Base-by-base conservation (phyloP, 257 asterid genomes). In the Coffea canephora region DNA sequence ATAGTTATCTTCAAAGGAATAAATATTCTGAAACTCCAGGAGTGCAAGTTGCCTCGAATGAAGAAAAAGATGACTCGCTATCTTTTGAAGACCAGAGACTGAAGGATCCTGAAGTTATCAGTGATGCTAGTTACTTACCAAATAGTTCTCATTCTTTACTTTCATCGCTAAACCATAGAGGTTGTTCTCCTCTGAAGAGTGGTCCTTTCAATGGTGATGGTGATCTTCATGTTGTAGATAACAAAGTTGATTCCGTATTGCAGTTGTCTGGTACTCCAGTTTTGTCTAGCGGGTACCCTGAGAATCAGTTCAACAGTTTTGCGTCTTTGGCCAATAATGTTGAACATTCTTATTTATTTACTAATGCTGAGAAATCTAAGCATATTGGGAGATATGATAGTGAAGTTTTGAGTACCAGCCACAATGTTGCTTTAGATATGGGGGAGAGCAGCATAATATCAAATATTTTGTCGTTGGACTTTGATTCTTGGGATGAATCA, bases 401-500 rank as follows among this genome's bases (percentile, higher is more conserved):
- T 74, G 92, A 84, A 86, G 75, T 77, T 66, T 79, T 88, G 59
- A 74, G 81, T 79, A 85, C 75, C 23, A 79, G 80, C 48, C 71
- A n/a, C 54, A 77, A 81, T 50, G 76, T 74, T 80, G 77, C 85
- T 52, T 71, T 57, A 77, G 88, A 87, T 82, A 79, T 77, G 57
- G 99, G 97, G 82, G 98, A 96, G 90, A 92, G 87, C 89, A 89
- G 95, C 90, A 87, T 94, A 85, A 92, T 93, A 86, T 90, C 98
- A 48, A 91, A 92, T 85, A 94, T 92, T 78, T 87, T 96, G 83
- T 91, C 98, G 3, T 83, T 92, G 90, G 97, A 92, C 85, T 88
- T 86, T 71, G 98, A 92, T 86, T 69, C 98, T 50, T 92, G 94
- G 95, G 91, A 88, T 67, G 96, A 89, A 75, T 80, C 98, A 75